Evolutionary conservation across 2,329 filamentous ascomycete genomes (phyloP), one percentile per base, ranked within the genome.

Genomic region (Diaporthe sp.): DNA sequence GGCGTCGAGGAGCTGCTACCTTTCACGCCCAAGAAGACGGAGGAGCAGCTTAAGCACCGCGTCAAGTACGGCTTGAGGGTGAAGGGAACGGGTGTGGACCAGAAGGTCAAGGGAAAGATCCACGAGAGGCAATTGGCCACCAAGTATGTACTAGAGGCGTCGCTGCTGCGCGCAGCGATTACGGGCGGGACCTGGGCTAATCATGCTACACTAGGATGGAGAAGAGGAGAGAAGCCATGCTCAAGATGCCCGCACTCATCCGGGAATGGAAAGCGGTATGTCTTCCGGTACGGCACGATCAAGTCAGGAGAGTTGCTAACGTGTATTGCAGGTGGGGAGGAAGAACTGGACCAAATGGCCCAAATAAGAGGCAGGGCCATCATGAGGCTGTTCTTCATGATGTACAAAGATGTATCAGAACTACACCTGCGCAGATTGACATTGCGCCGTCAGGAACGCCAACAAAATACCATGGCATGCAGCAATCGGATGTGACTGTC

Each of bases 51-150:
- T 81, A 89, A 91, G 81, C 90, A 92, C 83, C 88, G 94, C 75
- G 91, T 95, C 75, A 94, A 97, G 87, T 89, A 93, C 78, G 96
- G 96, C 68, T 83, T 98, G 84, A 89, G 93, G 77, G 94, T 98
- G 75, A 96, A 96, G 90, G 96, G 96, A 80, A 98, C 96, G 1
- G 96, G 97, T 88, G 92, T 95, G 79, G 96, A 95, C 75, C 93
- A 98, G 86, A 92, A 90, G 85, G 96, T 98, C 84, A 99, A 98
- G 93, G 97, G 97, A 84, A 96, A 98, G 86, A 89, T 92, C 80
- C 94, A 96, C 92, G 97, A 99, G 89, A 92, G 97, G 83, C 94
- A 93, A 81, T 88, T 98, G 87, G 93, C 94, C 86, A 88, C 90
- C 77, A 92, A 93, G 88, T 92, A 91, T 78, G 91, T 88, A 73